phyloP scores from a whole-genome alignment of 257 asterid genomes.

The Fraxinus americana region DNA sequence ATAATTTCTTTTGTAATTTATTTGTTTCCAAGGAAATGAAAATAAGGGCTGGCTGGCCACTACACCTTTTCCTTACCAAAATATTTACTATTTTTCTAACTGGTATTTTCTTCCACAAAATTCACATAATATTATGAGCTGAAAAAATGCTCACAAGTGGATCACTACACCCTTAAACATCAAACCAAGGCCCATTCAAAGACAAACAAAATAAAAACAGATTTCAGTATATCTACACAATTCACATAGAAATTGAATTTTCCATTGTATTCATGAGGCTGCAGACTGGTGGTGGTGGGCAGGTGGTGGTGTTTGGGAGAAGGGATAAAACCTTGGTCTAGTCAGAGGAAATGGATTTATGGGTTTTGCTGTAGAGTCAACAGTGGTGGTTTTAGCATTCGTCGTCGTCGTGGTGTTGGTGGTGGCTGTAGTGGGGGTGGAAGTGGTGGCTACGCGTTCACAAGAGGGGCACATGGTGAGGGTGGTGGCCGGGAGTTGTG shows the following conservation, averaged over 20 bases:
- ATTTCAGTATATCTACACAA: slow-evolving; percentile 35
- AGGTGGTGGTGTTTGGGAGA: slow-evolving; percentile 30
- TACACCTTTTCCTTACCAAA: not conserved
- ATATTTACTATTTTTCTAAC: slow-evolving; percentile 3
- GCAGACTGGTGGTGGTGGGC: slow-evolving; percentile 52
- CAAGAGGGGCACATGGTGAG: slow-evolving; percentile 94
- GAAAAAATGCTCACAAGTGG: slow-evolving; percentile 36
- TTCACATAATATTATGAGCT: slow-evolving; percentile 39
- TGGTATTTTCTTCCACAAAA: slow-evolving; percentile 34
- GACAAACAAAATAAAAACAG: not conserved
- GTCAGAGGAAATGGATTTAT: slow-evolving; percentile 42
- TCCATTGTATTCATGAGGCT: slow-evolving; percentile 30
- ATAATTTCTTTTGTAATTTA: not conserved
- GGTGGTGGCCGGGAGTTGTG: slow-evolving; percentile 82
- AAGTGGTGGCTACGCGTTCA: slow-evolving; percentile 65
- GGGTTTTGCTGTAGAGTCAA: slow-evolving; percentile 35
- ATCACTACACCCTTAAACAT: slow-evolving; percentile 24
- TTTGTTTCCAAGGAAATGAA: slow-evolving; percentile 15
- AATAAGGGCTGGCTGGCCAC: not conserved
- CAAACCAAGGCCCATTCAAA: slow-evolving; percentile 30
- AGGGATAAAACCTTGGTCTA: slow-evolving; percentile 64
- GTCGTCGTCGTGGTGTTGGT: slow-evolving; percentile 1
- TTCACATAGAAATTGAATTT: slow-evolving; percentile 4
- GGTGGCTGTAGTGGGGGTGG: slow-evolving; percentile 19
- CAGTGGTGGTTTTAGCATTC: not conserved